Evolutionary conservation across 1,139 yeast genomes (phyloP).

Genomic region (Pichia sp.): DNA sequence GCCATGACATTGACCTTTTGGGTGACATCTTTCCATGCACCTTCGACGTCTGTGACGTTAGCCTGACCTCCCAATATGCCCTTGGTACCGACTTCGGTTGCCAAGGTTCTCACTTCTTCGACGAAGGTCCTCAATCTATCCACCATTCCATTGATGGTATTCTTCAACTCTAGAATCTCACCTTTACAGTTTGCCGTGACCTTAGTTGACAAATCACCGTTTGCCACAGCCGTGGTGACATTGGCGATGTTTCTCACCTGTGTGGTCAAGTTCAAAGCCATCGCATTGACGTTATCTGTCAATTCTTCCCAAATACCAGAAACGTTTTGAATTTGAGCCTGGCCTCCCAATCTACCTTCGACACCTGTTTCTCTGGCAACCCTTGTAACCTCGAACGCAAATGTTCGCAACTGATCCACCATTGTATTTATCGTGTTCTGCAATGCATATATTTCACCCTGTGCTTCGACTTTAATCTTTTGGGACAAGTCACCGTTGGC

Average conservation of each 20-base stretch:
- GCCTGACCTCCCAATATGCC: constrained; percentile 92
- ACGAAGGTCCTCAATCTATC: constrained; percentile 85
- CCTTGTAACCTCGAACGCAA: constrained; percentile 83
- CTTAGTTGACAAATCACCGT: constrained; percentile 79
- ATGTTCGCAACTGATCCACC: constrained; percentile 85
- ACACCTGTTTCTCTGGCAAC: constrained; percentile 91
- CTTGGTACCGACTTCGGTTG: constrained; percentile 84
- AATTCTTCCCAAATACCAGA: constrained; percentile 89
- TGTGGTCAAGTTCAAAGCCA: constrained; percentile 82
- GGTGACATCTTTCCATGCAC: constrained; percentile 90
- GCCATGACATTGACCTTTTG: constrained; percentile 91
- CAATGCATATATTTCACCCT: constrained; percentile 73
- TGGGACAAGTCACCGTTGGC: constrained; percentile 76
- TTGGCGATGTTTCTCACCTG: constrained; percentile 88
- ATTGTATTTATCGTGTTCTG: constrained; percentile 78
- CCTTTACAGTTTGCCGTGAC: constrained; percentile 90
- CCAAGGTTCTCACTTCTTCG: constrained; percentile 80
- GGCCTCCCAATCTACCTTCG: constrained; percentile 83
- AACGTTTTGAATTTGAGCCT: constrained; percentile 76
- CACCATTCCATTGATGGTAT: constrained; percentile 83
- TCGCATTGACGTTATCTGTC: constrained; percentile 85
- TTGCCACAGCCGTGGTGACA: constrained; percentile 90
- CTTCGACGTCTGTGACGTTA: constrained; percentile 86
- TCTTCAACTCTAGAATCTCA: constrained; percentile 74
- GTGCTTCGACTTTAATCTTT: constrained; percentile 78